Percentiles rank a stretch among this genome's conserved stretches.
These are phyloP conservation scores for Triticum timopheevii DNA, from an alignment of 176 grass and related monocot genomes.

Conservation along the genomic window DNA sequence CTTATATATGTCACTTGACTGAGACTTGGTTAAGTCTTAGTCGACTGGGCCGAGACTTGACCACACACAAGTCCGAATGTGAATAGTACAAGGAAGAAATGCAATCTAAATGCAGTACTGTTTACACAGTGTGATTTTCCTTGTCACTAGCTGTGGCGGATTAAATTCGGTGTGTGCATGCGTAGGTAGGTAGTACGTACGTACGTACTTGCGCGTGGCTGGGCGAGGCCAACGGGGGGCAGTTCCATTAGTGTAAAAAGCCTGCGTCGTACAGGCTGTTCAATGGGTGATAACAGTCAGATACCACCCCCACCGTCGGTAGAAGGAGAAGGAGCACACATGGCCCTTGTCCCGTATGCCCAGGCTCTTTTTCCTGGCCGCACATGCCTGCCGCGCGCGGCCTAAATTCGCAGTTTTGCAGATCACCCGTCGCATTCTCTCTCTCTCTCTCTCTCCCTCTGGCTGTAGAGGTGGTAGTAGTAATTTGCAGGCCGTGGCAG, in stretches of 20 bases:
- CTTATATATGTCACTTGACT: no score
- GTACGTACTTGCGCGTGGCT: neutral
- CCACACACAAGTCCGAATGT: no score
- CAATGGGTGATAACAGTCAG: neutral
- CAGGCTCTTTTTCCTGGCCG: neutral
- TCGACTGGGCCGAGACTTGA: no score
- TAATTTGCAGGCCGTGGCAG: constrained; percentile 1
- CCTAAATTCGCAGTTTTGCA: neutral
- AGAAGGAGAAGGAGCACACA: neutral
- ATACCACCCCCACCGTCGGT: neutral
- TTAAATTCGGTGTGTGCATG: neutral
- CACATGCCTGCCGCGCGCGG: neutral
- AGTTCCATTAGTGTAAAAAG: neutral
- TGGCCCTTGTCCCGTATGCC: neutral
- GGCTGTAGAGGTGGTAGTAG: neutral
- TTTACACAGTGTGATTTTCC: no score
- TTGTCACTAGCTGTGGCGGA: no score
- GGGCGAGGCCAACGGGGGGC: neutral
- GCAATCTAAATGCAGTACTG: no score
- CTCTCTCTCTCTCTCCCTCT: no score
- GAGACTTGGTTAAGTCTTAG: no score
- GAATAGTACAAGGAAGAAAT: no score
- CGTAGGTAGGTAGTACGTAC: no score
- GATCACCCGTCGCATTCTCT: neutral
- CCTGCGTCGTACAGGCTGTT: neutral